These are phyloP conservation scores for Tetraselmis chui DNA, from an alignment of 139 green algal genomes.

Conservation along the genomic window DNA sequence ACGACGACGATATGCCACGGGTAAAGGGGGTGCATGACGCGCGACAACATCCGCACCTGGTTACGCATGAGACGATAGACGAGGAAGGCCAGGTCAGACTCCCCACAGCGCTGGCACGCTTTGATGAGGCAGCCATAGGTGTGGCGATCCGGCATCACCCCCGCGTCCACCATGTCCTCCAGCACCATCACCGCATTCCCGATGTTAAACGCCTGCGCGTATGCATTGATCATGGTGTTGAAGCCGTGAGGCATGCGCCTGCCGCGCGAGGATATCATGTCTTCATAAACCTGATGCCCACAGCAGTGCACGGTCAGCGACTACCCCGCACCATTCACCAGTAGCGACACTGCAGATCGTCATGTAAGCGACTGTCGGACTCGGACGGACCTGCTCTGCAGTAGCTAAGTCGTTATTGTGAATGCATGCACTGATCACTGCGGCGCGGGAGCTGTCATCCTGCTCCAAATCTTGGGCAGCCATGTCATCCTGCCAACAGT, in stretches of 20 bases:
- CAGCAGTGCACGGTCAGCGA: not conserved
- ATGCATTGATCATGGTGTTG: not conserved
- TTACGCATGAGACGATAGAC: not conserved
- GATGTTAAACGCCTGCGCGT: not conserved
- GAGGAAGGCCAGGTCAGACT: not conserved
- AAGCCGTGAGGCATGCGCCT: not conserved
- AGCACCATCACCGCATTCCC: not conserved
- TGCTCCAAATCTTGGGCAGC: not conserved
- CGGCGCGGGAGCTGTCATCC: not conserved
- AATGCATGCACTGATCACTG: not conserved
- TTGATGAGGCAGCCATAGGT: not conserved
- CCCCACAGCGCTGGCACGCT: not conserved
- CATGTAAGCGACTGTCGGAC: too few relatives aligned
- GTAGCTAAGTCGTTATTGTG: not conserved
- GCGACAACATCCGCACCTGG: not conserved
- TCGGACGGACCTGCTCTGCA: not conserved
- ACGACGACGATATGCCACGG: too few relatives aligned
- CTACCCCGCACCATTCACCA: too few relatives aligned
- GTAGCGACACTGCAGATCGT: too few relatives aligned
- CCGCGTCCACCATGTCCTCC: not conserved
- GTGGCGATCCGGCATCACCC: not conserved
- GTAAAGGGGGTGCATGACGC: too few relatives aligned
- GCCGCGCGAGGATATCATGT: not conserved
- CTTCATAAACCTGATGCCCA: not conserved
- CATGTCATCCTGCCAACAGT: not conserved